Evolutionary conservation across 176 grass and related monocot species (phyloP), one percentile per base, ranked within the genome.

Genomic region (Ampelocalamus luodianensis): DNA sequence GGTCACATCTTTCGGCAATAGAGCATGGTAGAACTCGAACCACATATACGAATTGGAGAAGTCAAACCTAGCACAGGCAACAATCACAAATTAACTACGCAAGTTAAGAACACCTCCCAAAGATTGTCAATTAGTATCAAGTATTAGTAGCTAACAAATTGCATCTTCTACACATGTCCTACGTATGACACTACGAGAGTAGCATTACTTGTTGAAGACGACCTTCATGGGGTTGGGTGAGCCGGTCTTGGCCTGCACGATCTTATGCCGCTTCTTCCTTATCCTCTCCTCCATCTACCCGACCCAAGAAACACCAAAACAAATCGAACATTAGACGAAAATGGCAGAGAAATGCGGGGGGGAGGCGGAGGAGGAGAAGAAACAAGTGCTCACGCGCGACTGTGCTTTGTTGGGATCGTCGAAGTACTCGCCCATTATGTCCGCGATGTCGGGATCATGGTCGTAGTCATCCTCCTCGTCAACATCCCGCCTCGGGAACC

Each of bases 1-100:
- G 78, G 86, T 85, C n/a, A 92, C 83, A 65, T 98, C 91, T 88
- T 98, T 93, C 5, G 96, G 87, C 82, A 98, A 87, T 32, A 89
- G 79, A 80, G 87, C 85, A 93, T 93, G 90, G 87, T 95, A 90
- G 83, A 98, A 98, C 89, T 90, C 96, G 8, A 98, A 90, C 96
- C 93, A 98, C 72, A 98, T 93, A 61, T 95, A 92, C 22, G 90
- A 97, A 89, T 97, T 97, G 81, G 88, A 91, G 94, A 90, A 98
- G 45, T 83, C 68, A 78, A 98, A 98, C 84, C 91, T 98, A 87
- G 80, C 71, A 82, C 23, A 75, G 16, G 26, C 60, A 87, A 77
- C 18, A 45, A 55, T 3, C 20, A 56, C 3, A 82, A 63, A 42
- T 22, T 14, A 68, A 10, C 81, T 62, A 86, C 65, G 17, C 14